These are phyloP conservation scores for Debaryomyces robertsiae DNA, from an alignment of 1,139 yeast genomes.

Conservation along the genomic window DNA sequence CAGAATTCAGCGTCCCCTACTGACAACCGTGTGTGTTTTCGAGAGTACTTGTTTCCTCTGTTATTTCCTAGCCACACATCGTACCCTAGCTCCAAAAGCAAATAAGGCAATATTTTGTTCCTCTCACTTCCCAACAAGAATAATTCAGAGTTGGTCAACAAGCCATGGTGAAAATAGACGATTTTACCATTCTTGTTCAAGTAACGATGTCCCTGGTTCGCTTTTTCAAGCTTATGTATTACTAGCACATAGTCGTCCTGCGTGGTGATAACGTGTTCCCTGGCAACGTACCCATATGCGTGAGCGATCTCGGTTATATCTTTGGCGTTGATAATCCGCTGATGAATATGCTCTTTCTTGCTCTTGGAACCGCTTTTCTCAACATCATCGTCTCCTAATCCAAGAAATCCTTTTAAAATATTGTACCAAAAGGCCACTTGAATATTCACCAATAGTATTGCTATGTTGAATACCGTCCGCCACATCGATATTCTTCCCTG, in stretches of 20 bases:
- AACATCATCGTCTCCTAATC: neutral
- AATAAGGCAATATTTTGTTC: constrained; percentile 33
- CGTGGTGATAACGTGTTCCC: constrained; percentile 70
- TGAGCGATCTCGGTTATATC: constrained; percentile 68
- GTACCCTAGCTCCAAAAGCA: constrained; percentile 35
- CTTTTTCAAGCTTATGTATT: constrained; percentile 36
- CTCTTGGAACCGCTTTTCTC: neutral
- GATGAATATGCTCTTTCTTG: constrained; percentile 2
- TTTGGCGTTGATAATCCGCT: constrained; percentile 30
- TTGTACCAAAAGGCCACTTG: neutral
- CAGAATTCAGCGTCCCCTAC: constrained; percentile 61
- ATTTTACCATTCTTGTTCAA: constrained; percentile 17
- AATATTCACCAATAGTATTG: constrained; percentile 3
- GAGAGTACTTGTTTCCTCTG: constrained; percentile 41
- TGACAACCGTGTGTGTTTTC: constrained; percentile 37
- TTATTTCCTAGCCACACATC: constrained; percentile 44
- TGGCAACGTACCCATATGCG: constrained; percentile 61
- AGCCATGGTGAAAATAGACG: constrained; percentile 52
- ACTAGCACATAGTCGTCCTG: constrained; percentile 45
- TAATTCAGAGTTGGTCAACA: constrained; percentile 48
- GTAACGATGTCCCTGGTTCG: neutral
- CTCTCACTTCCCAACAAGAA: constrained; percentile 43
- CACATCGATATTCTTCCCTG: constrained; percentile 4
- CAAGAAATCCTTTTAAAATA: neutral
- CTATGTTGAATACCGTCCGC: constrained; percentile 4